Evolutionary conservation across 2,329 filamentous ascomycete genomes (phyloP), one percentile per base, ranked within the genome.

Genomic region (Aspergillus flavus): DNA sequence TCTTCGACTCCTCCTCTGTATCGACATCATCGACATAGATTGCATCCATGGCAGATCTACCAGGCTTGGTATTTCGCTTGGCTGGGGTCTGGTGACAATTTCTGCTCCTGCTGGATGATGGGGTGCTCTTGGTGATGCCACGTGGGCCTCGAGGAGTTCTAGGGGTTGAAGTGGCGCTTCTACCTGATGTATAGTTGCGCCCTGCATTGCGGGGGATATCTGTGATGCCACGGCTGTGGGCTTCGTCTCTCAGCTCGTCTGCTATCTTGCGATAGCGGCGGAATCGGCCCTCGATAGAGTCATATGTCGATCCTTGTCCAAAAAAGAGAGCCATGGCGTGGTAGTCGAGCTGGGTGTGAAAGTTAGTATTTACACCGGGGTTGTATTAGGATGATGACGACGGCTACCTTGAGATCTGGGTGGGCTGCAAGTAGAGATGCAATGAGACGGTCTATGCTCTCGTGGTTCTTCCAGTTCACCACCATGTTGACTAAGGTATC

Each of bases 221-320:
- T 4, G 62, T 60, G n/a, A 64, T 54, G 10, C 64, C 71, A 2
- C 62, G 54, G 0, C 54, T 14, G 3, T 62, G 59, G 2, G 71
- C 69, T 6, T 76, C 73, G 5, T 69, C 70, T 46, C 72, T 72
- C 16, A 84, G 72, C 0, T 66, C 64, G 0, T 73, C 70, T 0
- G 82, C 81, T 1, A 73, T 56, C 55, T 78, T 78, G 55, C 82
- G 83, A 63, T 78, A 79, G 53, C 75, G 77, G 50, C 81, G 80
- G 41, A 85, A 78, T 3, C 77, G 78, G 50, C 77, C 76, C 64
- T 85, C 80, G 28, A 86, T 78, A 0, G 82, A 73, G 63, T 84
- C 75, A 71, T 83, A 83, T 0, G 80, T 84, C 0, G 81, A 80
- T 0, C 78, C 80, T 9, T 76, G 67, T 1, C 81, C 82, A 66